Percentiles rank a stretch among this genome's conserved stretches.
Conservation (phyloP, 768 basidiomycete genomes). For the Tylopilus plumbeoviolaceoides region DNA sequence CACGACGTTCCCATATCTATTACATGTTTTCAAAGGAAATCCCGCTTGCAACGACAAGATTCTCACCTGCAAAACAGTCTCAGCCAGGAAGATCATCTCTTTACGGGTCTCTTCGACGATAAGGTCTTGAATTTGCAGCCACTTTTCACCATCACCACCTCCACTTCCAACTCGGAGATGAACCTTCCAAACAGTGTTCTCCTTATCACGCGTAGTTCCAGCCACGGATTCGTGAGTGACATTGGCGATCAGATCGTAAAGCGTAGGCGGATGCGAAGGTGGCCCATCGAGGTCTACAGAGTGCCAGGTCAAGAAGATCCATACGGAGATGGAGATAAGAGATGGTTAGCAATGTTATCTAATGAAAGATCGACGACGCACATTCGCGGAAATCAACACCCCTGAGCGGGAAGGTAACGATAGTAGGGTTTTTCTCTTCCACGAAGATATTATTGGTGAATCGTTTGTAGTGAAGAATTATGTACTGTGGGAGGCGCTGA, state of each 20-base stretch:
- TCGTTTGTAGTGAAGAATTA: constrained; percentile 92
- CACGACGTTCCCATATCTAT: constrained; percentile 65
- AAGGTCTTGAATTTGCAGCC: constrained; percentile 96
- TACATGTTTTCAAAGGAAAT: constrained; percentile 9
- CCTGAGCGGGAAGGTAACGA: constrained; percentile 93
- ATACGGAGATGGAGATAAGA: constrained; percentile 17
- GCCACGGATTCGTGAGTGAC: constrained; percentile 93
- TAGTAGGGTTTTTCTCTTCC: constrained; percentile 98
- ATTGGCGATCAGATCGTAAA: constrained; percentile 95
- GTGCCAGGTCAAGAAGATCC: constrained; percentile 20
- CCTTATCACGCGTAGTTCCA: constrained; percentile 92
- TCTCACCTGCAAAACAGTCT: constrained; percentile 88
- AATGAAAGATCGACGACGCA: constrained; percentile 42
- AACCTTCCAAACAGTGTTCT: constrained; percentile 89
- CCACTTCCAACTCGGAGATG: constrained; percentile 75
- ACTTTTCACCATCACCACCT: constrained; percentile 82
- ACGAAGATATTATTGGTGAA: constrained; percentile 97
- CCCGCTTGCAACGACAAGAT: not conserved
- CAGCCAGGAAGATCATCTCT: constrained; percentile 97
- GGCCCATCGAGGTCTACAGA: constrained; percentile 73
- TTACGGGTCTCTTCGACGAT: constrained; percentile 95
- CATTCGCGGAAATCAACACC: constrained; percentile 93
- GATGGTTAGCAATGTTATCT: constrained; percentile 18
- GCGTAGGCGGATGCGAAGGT: constrained; percentile 51
- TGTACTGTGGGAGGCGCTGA: constrained; percentile 82